phyloP scores from a whole-genome alignment of 2,329 filamentous ascomycete species.

The Colletotrichum abscissum region DNA sequence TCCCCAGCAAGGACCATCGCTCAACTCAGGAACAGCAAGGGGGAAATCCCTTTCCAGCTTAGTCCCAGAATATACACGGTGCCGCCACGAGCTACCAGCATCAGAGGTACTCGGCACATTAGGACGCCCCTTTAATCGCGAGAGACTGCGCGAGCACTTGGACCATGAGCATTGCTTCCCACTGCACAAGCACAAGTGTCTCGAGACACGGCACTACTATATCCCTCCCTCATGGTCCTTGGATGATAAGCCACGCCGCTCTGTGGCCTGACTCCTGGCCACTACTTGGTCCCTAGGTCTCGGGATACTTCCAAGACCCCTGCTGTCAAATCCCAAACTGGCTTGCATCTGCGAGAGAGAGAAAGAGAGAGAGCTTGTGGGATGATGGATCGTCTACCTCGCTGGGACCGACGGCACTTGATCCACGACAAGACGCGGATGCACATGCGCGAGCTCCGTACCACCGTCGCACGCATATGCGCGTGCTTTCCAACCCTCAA shows the following conservation, averaged over 20 bases:
- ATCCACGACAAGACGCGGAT: neutral
- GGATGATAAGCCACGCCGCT: slow-evolving; percentile 9
- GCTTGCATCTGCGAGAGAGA: slow-evolving; percentile 4
- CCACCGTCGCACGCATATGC: slow-evolving; percentile 26
- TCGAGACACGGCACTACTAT: neutral
- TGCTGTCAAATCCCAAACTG: slow-evolving; percentile 22
- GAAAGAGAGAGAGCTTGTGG: slow-evolving; percentile 7
- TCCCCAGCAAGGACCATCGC: slow-evolving; percentile 22
- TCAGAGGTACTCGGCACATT: slow-evolving; percentile 25
- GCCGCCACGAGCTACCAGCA: slow-evolving; percentile 10
- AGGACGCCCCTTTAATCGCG: slow-evolving; percentile 17
- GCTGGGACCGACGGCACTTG: slow-evolving; percentile 20
- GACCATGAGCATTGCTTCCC: neutral
- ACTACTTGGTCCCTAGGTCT: slow-evolving; percentile 13
- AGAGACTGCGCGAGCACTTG: slow-evolving; percentile 10
- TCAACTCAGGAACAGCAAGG: slow-evolving; percentile 24
- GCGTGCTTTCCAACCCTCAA: neutral
- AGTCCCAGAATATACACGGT: neutral
- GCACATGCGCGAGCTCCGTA: slow-evolving; percentile 19
- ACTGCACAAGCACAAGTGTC: neutral
- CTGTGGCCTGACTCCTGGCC: slow-evolving; percentile 18
- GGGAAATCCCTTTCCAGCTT: neutral
- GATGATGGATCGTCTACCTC: slow-evolving; percentile 7
- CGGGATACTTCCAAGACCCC: slow-evolving; percentile 11
- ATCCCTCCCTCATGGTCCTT: slow-evolving; percentile 1